Conservation (phyloP, 169 alveolate genomes). For the Theileria sp. region DNA sequence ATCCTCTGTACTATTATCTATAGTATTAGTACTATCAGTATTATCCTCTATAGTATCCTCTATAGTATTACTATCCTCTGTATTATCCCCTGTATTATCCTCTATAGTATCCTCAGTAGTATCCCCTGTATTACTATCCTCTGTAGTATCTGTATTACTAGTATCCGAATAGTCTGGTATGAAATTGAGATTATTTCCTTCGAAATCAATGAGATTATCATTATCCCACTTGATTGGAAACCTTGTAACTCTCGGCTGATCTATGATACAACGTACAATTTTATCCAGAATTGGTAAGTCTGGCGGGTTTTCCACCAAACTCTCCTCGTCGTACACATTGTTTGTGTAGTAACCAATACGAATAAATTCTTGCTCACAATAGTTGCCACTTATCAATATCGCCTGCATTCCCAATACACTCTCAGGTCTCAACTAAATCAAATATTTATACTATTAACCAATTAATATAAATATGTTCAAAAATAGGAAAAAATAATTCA, state of each 20-base stretch:
- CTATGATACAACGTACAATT: constrained; percentile 90
- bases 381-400: constrained; percentile 90
- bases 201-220: constrained; percentile 59
- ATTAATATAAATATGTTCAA: too few species aligned
- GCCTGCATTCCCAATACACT: constrained; percentile 95
- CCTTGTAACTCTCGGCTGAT: constrained; percentile 95
- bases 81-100: neutral
- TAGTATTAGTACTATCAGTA: too few species aligned
- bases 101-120: neutral
- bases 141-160: neutral
- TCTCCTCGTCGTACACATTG: constrained; percentile 89
- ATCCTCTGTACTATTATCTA: neutral
- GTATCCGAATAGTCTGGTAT: too few species aligned
- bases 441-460: too few species aligned
- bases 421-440: constrained; percentile 76
- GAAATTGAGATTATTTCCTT: constrained; percentile 63
- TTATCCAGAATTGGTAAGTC: constrained; percentile 85
- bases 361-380: constrained; percentile 92
- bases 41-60: neutral
- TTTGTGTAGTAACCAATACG: constrained; percentile 96
- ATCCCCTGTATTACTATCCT: neutral
- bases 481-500: constrained; percentile 3
- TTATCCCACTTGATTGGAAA: constrained; percentile 94
- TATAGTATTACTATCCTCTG: neutral
- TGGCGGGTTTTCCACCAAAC: constrained; percentile 93